Conservation (phyloP, 176 grass and related monocot genomes). For the Carex kokanica region DNA sequence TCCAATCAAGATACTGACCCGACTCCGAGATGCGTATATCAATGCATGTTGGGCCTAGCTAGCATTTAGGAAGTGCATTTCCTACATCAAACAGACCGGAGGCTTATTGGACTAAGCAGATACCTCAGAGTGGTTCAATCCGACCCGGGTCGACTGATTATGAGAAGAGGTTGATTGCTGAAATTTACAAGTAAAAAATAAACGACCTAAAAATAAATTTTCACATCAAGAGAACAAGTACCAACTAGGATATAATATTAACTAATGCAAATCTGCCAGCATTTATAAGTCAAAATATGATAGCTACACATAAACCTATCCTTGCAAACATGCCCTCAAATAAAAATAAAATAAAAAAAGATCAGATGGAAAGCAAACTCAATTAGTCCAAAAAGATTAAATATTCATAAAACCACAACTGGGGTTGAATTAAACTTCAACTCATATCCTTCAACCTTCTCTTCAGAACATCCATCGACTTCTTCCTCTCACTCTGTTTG, state of each 20-base stretch:
- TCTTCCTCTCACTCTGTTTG: slow-evolving; percentile 68
- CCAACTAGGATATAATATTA: not conserved
- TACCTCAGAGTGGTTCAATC: slow-evolving; percentile 36
- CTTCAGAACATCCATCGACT: slow-evolving; percentile 89
- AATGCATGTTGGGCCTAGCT: slow-evolving; percentile 59
- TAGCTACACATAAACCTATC: not conserved
- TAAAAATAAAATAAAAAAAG: not conserved
- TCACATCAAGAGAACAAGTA: too few species aligned
- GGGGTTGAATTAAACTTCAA: slow-evolving; percentile 40
- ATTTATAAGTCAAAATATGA: not conserved
- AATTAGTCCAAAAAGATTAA: not conserved
- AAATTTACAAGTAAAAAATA: slow-evolving; percentile 57
- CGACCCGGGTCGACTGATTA: slow-evolving; percentile 35
- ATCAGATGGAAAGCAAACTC: not conserved
- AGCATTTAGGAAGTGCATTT: slow-evolving; percentile 28
- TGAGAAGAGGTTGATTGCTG: slow-evolving; percentile 51
- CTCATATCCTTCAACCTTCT: slow-evolving; percentile 89
- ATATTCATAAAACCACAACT: not conserved
- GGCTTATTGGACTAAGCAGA: slow-evolving; percentile 48
- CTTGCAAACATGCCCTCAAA: not conserved
- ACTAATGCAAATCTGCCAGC: not conserved
- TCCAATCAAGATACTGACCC: slow-evolving; percentile 44
- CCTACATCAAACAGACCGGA: slow-evolving; percentile 31
- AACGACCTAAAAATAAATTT: not conserved
- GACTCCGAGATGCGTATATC: slow-evolving; percentile 67